phyloP scores from a whole-genome alignment of 73 alveolate species.

The Tetrahymena malaccensis region DNA sequence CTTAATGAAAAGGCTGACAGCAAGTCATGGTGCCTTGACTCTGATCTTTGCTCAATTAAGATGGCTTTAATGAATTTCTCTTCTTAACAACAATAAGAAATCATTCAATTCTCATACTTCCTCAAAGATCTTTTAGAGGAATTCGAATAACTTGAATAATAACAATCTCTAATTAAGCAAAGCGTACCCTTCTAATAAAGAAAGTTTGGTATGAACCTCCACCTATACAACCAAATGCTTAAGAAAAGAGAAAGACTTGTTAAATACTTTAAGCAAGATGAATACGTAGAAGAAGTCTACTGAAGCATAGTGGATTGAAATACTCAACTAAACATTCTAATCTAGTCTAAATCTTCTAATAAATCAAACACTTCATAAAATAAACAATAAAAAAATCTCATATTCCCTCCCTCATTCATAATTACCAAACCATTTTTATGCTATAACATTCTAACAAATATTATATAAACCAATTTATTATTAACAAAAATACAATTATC shows the following conservation, averaged over 20 bases:
- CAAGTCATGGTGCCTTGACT: background rate
- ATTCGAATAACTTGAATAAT: background rate
- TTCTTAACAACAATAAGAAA: background rate
- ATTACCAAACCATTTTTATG: background rate
- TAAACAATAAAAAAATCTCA: background rate
- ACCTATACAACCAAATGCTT: background rate
- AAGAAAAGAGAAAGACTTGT: background rate
- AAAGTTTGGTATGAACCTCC: background rate
- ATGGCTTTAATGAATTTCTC: background rate
- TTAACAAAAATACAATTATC: background rate
- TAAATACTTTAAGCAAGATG: background rate
- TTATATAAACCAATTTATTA: background rate
- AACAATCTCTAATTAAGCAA: background rate
- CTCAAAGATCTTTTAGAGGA: background rate
- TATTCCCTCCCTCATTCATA: background rate
- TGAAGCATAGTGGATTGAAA: background rate
- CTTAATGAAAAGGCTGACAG: background rate
- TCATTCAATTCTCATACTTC: background rate
- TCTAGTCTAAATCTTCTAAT: background rate
- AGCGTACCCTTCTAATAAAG: background rate
- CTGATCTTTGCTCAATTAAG: background rate
- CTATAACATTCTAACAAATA: background rate
- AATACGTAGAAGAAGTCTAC: background rate
- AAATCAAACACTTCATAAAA: background rate
- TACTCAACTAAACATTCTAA: background rate